These are phyloP conservation scores for Actinidia arguta DNA, from an alignment of 179 eudicot species.

Conservation along the genomic window DNA sequence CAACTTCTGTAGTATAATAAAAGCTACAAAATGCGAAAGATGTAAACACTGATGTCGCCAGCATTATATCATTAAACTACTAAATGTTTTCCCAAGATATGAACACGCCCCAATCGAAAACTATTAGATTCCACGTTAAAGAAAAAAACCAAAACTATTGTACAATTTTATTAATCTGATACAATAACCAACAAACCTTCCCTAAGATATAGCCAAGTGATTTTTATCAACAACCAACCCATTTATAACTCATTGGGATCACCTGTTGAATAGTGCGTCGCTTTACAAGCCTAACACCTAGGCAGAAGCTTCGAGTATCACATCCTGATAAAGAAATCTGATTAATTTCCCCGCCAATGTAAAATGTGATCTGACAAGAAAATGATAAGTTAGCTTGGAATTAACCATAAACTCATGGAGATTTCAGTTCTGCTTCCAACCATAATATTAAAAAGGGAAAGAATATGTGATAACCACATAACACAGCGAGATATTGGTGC, in stretches of 20 bases:
- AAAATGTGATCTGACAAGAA: constrained; percentile 57
- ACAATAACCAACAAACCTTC: neutral
- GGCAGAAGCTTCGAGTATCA: constrained; percentile 77
- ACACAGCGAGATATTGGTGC: too few species aligned
- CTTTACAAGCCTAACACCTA: constrained; percentile 71
- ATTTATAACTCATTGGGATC: neutral
- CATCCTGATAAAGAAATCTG: constrained; percentile 68
- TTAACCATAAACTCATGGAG: neutral
- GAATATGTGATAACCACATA: neutral
- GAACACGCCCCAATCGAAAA: constrained; percentile 7
- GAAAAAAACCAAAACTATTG: neutral
- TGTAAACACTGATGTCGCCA: neutral
- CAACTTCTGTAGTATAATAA: neutral
- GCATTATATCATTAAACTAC: neutral
- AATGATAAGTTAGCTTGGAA: constrained; percentile 12
- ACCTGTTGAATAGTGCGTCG: constrained; percentile 71
- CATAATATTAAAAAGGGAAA: neutral
- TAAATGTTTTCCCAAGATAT: neutral
- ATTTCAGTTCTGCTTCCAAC: constrained; percentile 4
- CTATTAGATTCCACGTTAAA: neutral
- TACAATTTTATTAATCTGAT: neutral
- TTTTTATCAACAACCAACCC: neutral
- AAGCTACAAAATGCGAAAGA: neutral
- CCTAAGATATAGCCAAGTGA: neutral
- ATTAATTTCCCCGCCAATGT: constrained; percentile 58